Percentiles rank a stretch among this genome's conserved stretches.
Evolutionary conservation across 148 eudicot species (phyloP).

Genomic region (Camellia granthamiana): DNA sequence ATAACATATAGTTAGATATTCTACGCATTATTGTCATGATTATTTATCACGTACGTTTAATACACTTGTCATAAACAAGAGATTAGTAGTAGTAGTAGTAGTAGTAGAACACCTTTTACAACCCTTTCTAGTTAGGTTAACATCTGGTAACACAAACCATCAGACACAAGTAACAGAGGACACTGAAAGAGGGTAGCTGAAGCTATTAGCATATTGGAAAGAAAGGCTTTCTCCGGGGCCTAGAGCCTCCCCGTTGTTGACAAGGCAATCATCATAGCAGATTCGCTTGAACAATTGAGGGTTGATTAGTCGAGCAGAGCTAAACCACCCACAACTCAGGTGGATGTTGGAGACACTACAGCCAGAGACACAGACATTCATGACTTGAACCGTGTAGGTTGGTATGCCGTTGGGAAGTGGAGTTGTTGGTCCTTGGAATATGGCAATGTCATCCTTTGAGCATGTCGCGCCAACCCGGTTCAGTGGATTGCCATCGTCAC

Average conservation of each 20-base stretch:
- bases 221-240: constrained; percentile 37
- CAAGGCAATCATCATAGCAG: constrained; percentile 60
- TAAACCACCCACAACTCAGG: constrained; percentile 78
- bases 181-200: constrained; percentile 48
- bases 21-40: neutral
- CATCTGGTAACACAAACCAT: neutral
- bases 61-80: too few relatives aligned
- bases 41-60: too few relatives aligned
- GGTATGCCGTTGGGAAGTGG: constrained; percentile 89
- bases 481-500: neutral
- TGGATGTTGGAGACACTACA: constrained; percentile 63
- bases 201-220: constrained; percentile 54
- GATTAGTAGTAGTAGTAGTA: too few relatives aligned
- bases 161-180: constrained; percentile 44
- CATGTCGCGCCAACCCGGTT: constrained; percentile 27
- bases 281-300: constrained; percentile 49
- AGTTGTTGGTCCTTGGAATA: constrained; percentile 43
- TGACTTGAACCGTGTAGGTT: constrained; percentile 68
- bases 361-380: constrained; percentile 58
- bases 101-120: too few relatives aligned
- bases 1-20: neutral
- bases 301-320: constrained; percentile 53
- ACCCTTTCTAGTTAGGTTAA: too few relatives aligned
- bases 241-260: constrained; percentile 52
- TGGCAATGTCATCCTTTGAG: constrained; percentile 38